Evolutionary conservation across 345 rosid genomes (phyloP).

Genomic region (Eutrema japonicum): DNA sequence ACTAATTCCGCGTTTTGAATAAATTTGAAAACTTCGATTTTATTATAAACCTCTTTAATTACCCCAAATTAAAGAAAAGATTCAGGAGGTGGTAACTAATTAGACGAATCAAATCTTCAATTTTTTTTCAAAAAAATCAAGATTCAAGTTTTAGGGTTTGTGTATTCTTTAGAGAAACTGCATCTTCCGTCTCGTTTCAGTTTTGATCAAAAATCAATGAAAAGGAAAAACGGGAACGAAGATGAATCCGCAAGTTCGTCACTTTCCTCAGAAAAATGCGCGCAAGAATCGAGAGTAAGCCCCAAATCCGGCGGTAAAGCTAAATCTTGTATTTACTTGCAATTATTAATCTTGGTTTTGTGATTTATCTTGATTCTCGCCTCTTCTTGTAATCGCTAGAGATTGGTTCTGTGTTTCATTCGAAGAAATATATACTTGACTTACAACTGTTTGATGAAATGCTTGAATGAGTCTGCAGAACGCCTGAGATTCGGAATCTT

Average conservation of each 20-base stretch:
- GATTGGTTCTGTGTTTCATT: background rate
- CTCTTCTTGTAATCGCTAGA: conserved; percentile 3
- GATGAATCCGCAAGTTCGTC: conserved; percentile 7
- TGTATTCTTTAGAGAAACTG: background rate
- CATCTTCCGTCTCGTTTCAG: conserved; percentile 7
- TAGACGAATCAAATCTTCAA: background rate
- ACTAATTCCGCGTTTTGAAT: background rate
- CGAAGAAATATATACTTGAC: background rate
- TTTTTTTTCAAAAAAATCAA: conserved; percentile 1
- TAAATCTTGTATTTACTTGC: conserved; percentile 18
- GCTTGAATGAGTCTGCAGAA: conserved; percentile 6
- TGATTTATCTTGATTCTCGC: background rate
- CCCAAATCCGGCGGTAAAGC: background rate
- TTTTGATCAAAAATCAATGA: background rate
- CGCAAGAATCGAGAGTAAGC: conserved; percentile 28
- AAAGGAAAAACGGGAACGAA: conserved; percentile 1
- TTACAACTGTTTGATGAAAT: conserved; percentile 3
- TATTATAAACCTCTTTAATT: no score
- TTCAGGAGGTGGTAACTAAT: background rate
- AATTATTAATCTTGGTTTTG: background rate
- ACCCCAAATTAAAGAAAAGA: background rate
- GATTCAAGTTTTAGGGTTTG: conserved; percentile 29
- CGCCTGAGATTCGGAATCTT: background rate
- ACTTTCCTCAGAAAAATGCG: background rate
- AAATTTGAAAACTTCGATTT: no score